These are phyloP conservation scores for Trichoderma koningii DNA, from an alignment of 2,329 filamentous ascomycete species.

Conservation along the genomic window DNA sequence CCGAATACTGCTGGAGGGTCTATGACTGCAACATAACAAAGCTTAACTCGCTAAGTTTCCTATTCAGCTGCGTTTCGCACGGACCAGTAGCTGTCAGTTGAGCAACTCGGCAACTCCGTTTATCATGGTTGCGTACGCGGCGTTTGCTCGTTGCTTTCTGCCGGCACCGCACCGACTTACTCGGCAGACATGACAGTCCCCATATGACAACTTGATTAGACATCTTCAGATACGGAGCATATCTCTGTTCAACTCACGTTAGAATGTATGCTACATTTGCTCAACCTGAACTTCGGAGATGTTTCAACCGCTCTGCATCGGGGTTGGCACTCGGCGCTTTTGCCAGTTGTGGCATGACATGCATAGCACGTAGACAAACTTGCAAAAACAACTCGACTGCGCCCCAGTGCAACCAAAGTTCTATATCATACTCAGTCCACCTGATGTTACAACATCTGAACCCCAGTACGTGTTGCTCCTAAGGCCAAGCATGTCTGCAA, in stretches of 20 bases:
- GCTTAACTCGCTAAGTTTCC: neutral
- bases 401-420: neutral
- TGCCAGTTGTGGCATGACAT: neutral
- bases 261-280: neutral
- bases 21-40: neutral
- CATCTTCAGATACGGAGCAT: neutral
- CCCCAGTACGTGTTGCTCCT: neutral
- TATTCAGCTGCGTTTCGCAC: neutral
- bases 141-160: neutral
- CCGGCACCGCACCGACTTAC: neutral
- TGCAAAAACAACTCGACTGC: neutral
- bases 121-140: conserved; percentile 11
- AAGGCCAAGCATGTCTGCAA: too few relatives aligned
- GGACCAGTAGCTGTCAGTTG: neutral
- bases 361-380: neutral
- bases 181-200: neutral
- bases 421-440: too few relatives aligned
- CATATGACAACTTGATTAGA: neutral
- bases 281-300: neutral
- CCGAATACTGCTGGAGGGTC: too few relatives aligned
- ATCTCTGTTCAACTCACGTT: neutral
- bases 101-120: conserved; percentile 6
- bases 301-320: neutral
- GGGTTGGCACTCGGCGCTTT: neutral
- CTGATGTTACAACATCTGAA: too few relatives aligned